Evolutionary conservation across 805 yeast genomes (phyloP), one percentile per base, ranked within the genome.

Genomic region (Hyphopichia homilentoma): DNA sequence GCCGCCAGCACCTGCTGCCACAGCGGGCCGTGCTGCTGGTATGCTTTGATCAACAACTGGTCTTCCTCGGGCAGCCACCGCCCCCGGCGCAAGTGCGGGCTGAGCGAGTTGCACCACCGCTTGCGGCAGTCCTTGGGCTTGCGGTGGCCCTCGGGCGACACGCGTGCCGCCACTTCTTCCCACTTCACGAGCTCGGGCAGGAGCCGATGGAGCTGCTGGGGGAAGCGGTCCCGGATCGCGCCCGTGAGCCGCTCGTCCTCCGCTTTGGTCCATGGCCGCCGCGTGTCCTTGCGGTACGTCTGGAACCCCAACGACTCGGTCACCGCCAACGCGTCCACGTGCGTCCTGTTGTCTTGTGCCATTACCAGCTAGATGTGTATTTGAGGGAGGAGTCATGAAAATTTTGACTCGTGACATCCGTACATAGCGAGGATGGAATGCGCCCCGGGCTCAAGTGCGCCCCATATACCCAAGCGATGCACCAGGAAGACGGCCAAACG

Each of bases 61-160:
- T 89, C 97, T 54, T 89, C 97, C 25, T 73, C 82, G 9, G 70
- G 55, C 1, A 93, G 83, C 97, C 97, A 89, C 50, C 78, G 77
- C 1, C 97, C 97, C 43, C 85, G 84, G 34, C 78, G 74, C 39
- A 89, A 62, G 37, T 69, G 75, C 2, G 97, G 97, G 54, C 87
- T 93, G 25, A 89, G 59, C 1, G 95, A 85, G 41, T 81, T 82
- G 12, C 76, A 65, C 97, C 97, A 89, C 36, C 97, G 62, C 54
- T 87, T 88, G 21, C 87, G 72, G 50, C 95, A 84, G 52, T 87
- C 95, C 47, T 84, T 86, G 8, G 86, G 71, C 45, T 83, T 80
- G 33, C 96, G 54, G 21, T 65, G 48, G 41, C 68, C 59, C 45
- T 59, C 41, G 47, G 70, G 54, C 61, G 70, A 49, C 38, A 61